phyloP scores from a whole-genome alignment of 345 rosid species.

The Clarkia xantiana region DNA sequence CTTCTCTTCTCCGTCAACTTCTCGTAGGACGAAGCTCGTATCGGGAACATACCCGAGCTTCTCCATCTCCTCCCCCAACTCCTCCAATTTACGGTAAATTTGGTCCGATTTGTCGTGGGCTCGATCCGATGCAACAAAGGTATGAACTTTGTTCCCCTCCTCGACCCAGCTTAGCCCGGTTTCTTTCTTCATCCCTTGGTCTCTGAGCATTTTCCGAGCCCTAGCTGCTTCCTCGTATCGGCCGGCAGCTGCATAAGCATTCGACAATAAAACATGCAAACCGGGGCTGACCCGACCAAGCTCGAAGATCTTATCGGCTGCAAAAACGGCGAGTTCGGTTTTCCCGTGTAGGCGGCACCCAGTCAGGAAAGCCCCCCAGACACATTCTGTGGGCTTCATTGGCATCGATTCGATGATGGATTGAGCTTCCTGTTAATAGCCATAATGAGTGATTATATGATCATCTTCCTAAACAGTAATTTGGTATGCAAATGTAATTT shows the following conservation, averaged over 20 bases:
- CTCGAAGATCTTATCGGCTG: constrained; percentile 62
- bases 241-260: constrained; percentile 84
- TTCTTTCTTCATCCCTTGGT: constrained; percentile 72
- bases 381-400: constrained; percentile 54
- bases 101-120: constrained; percentile 35
- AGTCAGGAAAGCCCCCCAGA: constrained; percentile 81
- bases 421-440: constrained; percentile 29
- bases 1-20: constrained; percentile 65
- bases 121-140: constrained; percentile 72
- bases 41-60: constrained; percentile 74
- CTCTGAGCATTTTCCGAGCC: constrained; percentile 68
- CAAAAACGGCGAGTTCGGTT: constrained; percentile 64
- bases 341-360: constrained; percentile 63
- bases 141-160: constrained; percentile 71
- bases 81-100: constrained; percentile 63
- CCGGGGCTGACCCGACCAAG: constrained; percentile 60
- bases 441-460: no score
- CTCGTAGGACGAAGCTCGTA: constrained; percentile 61
- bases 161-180: constrained; percentile 93
- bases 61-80: constrained; percentile 68
- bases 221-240: constrained; percentile 76
- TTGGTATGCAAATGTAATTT: no score
- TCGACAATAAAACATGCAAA: constrained; percentile 50
- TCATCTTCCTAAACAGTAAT: no score
- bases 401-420: constrained; percentile 46